A percentile compares a stretch with the other conserved stretches of the same genome.
phyloP scores from a whole-genome alignment of 106 monocot genomes.

The Dendrobium officinale region DNA sequence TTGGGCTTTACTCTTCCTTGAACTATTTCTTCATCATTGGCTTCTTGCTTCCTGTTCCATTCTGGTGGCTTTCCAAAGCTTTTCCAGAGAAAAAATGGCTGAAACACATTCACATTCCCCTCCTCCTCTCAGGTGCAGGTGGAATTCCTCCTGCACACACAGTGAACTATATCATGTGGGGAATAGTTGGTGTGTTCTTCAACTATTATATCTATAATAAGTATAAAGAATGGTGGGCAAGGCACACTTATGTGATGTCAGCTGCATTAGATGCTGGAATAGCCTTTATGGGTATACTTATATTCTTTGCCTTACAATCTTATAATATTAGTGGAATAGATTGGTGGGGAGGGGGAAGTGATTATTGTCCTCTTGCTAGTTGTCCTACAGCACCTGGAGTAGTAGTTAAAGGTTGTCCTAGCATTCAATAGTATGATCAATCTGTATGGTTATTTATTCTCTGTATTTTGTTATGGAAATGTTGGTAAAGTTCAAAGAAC shows the following conservation, averaged over 20 bases:
- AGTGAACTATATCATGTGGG: slow-evolving; percentile 66
- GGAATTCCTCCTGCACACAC: slow-evolving; percentile 56
- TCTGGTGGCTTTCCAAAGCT: slow-evolving; percentile 41
- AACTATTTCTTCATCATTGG: slow-evolving; percentile 73
- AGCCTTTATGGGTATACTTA: slow-evolving; percentile 77
- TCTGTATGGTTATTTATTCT: too few species aligned
- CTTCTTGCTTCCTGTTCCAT: slow-evolving; percentile 43
- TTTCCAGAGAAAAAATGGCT: slow-evolving; percentile 61
- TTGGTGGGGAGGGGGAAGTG: slow-evolving; percentile 55
- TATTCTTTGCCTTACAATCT: slow-evolving; percentile 51
- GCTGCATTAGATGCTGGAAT: slow-evolving; percentile 55
- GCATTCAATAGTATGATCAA: too few species aligned
- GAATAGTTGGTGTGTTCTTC: slow-evolving; percentile 49
- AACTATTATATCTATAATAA: slow-evolving; percentile 51
- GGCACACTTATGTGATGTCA: too few species aligned
- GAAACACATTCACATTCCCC: slow-evolving; percentile 55
- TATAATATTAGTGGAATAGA: slow-evolving; percentile 14
- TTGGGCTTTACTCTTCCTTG: slow-evolving; percentile 25
- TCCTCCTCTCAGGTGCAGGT: slow-evolving; percentile 46
- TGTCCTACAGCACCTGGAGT: slow-evolving; percentile 60
- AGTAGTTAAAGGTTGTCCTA: slow-evolving; percentile 35
- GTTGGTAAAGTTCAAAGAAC: too few species aligned
- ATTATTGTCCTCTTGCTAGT: slow-evolving; percentile 48
- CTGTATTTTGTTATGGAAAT: too few species aligned
- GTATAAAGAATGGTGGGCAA: slow-evolving; percentile 46